Evolutionary conservation across 495 filamentous ascomycete species (phyloP), one percentile per base, ranked within the genome.

Genomic region (Neohortaea acidophila): DNA sequence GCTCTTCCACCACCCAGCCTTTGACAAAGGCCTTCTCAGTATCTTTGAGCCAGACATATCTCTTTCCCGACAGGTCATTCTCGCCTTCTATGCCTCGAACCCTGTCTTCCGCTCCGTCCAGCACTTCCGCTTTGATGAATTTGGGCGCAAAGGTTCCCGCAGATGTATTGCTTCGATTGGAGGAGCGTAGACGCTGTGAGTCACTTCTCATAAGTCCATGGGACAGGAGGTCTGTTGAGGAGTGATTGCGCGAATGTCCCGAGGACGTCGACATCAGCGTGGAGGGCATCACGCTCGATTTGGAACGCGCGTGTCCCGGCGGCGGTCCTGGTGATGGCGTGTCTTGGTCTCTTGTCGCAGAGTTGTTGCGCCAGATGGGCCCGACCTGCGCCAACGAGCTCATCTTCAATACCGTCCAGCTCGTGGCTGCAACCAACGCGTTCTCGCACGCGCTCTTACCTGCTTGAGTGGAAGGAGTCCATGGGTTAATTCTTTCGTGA

Each of bases 41-140:
- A 59, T 99, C 84, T 57, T 75, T 76, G 49, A 96, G 62, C 91
- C 91, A 99, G 38, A 99, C 85, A 68, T 94, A 96, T 64, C 89
- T 73, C 58, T 85, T 93, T n/a, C 91, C 91, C 0, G 89, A 96
- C 58, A 99, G 94, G 66, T 96, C 91, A 60, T 89, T 92, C 53
- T 93, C 85, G 32, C 84, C 86, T 57, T 94, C 85, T 36, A 89
- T 77, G 4, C 80, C 78, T 13, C 73, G 70, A 14, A 87, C 75
- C 23, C 69, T 58, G 47, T 91, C 81, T 6, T 45, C 49, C 13
- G 63, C 71, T 24, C 72, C 68, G 40, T 75, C 65, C 49, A 79
- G 56, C 38, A 82, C 78, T 44, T 87, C 82, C 1, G 75, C 68
- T 52, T 86, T 91, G 58, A 99, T 94, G 55, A 96, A 96, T 12